Base-by-base conservation (phyloP, 371 early-diverging fungal species). In the Synchytrium microbalum region DNA sequence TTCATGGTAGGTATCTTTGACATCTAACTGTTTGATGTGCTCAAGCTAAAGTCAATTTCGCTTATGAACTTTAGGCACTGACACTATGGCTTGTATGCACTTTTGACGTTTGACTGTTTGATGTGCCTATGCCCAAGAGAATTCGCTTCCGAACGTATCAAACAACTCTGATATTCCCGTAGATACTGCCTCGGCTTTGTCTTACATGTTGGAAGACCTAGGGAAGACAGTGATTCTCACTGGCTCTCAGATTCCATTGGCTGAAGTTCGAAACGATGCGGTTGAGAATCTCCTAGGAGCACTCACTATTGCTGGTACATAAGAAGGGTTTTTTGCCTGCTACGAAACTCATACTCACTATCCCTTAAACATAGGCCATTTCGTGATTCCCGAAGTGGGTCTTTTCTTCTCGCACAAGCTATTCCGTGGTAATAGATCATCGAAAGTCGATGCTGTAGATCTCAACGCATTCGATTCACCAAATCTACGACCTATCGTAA, bases 181-280 rank as follows among this genome's bases (percentile, higher is more conserved):
- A 0, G 77, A 76, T 64, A 75, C 79, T 3, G 79, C 81, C 10
- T 88, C 91, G 65, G 96, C 96, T 0, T 81, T 98, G 54, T 91
- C 91, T 61, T 98, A 97, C 69, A 88, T 98, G 89, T 78, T 98
- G 59, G 95, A 98, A 69, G 88, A 93, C 60, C 78, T 98, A 38
- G 97, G 96, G 31, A 97, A 97, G 73, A 91, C 97, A 2, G 97
- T 98, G 27, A 96, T 98, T 65, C 77, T 98, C 53, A 98, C 96
- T 0, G 98, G 98, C 3, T 94, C 96, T 1, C 23, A 69, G 70
- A 75, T 82, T 1, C 98, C 98, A 1, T 78, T 98, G 59, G 88
- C 96, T 3, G 98, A 98, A 74, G 89, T 95, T 16, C 86, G 97
- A 59, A 98, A 93, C 74, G 98, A 98, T 74, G 97, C 94, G 3